These are phyloP conservation scores for Pharus latifolius DNA, from an alignment of 176 grass and related monocot species.

Conservation along the genomic window DNA sequence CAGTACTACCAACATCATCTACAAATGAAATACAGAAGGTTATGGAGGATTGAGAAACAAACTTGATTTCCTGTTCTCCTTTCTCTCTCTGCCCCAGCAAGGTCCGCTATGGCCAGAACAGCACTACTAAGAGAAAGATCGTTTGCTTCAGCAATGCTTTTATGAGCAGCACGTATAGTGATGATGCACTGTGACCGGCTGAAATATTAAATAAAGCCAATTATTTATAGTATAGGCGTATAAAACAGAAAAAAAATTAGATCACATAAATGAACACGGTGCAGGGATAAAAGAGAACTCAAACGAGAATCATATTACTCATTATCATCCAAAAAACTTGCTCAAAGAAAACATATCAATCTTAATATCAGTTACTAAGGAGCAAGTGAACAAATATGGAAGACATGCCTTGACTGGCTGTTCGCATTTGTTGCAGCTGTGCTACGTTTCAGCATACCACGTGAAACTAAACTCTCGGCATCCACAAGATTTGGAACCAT, in stretches of 20 bases:
- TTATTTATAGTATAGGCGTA: background rate
- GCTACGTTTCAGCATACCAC: slow-evolving; percentile 65
- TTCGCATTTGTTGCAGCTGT: slow-evolving; percentile 91
- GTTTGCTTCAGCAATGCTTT: slow-evolving; percentile 9
- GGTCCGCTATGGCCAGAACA: slow-evolving; percentile 79
- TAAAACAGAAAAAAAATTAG: background rate
- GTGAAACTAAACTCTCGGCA: slow-evolving; percentile 45
- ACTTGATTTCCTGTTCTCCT: slow-evolving; percentile 82
- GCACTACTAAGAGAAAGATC: slow-evolving; percentile 17
- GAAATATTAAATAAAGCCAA: slow-evolving; percentile 11
- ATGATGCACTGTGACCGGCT: slow-evolving; percentile 96
- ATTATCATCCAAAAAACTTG: background rate
- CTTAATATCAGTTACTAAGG: background rate
- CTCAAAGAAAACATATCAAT: background rate
- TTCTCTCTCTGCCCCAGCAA: slow-evolving; percentile 81
- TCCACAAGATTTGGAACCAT: slow-evolving; percentile 36
- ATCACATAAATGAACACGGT: background rate
- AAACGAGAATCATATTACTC: background rate
- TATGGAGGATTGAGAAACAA: slow-evolving; percentile 1
- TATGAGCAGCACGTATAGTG: slow-evolving; percentile 31
- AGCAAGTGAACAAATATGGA: slow-evolving; percentile 1
- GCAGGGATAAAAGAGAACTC: background rate
- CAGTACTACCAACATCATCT: no score
- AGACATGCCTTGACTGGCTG: slow-evolving; percentile 71
- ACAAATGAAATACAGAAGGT: no score